A percentile compares a stretch with the other conserved stretches of the same genome.
Evolutionary conservation across 1,284 basidiomycete genomes (phyloP).

Genomic region (Moniliophthora roreri): DNA sequence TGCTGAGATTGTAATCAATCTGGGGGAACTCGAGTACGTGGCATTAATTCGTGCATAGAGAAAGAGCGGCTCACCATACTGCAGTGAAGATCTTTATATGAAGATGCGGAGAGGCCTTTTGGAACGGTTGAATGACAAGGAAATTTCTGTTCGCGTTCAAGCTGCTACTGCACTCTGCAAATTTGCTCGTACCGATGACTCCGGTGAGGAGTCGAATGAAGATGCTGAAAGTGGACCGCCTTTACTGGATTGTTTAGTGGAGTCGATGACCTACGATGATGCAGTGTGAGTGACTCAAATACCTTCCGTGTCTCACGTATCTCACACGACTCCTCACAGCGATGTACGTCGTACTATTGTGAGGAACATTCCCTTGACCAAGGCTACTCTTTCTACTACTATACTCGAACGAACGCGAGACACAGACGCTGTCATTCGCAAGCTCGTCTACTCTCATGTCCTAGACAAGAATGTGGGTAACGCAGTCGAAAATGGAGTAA

Average conservation of each 20-base stretch:
- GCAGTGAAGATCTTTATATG: constrained; percentile 80
- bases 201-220: constrained; percentile 49
- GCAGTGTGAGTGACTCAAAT: constrained; percentile 60
- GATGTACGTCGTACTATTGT: constrained; percentile 87
- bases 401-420: constrained; percentile 85
- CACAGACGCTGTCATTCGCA: constrained; percentile 78
- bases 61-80: constrained; percentile 10
- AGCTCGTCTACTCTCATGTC: constrained; percentile 73
- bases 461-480: constrained; percentile 45
- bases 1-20: constrained; percentile 73
- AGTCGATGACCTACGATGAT: constrained; percentile 74
- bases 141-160: constrained; percentile 77
- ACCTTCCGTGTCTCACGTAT: background rate
- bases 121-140: constrained; percentile 84
- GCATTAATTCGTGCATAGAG: background rate
- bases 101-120: constrained; percentile 68
- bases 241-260: constrained; percentile 59
- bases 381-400: constrained; percentile 53
- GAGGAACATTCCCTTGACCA: constrained; percentile 68
- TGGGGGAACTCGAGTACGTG: constrained; percentile 85
- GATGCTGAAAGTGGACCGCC: constrained; percentile 54
- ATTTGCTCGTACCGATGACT: constrained; percentile 72
- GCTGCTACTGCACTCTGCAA: constrained; percentile 84
- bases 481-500: constrained; percentile 32
- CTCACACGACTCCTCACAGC: constrained; percentile 36